These are phyloP conservation scores for Penicillium sp. DNA, from an alignment of 2,329 filamentous ascomycete genomes.

Conservation along the genomic window DNA sequence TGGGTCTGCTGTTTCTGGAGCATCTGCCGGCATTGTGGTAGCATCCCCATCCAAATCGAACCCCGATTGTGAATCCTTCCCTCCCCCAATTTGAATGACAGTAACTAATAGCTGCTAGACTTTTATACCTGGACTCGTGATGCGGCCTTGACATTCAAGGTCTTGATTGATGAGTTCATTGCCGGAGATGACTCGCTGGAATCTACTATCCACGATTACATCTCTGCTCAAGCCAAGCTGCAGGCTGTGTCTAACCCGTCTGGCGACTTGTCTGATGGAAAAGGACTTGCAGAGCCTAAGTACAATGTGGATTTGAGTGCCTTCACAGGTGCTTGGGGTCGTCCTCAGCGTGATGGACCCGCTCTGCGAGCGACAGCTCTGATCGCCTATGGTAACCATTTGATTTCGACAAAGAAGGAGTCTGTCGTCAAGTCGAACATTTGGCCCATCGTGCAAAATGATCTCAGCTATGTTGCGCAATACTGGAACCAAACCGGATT, in stretches of 20 bases:
- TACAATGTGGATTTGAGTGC: not conserved
- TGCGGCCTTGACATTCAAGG: not conserved
- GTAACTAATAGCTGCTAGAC: not conserved
- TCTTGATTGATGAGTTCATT: not conserved
- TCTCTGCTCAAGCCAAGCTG: not conserved
- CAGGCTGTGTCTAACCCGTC: not conserved
- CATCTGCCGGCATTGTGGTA: not conserved
- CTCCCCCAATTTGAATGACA: not conserved
- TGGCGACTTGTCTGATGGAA: not conserved
- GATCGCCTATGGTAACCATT: not conserved
- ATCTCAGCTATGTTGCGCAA: conserved; percentile 15
- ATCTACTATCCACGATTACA: not conserved
- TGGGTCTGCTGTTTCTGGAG: not conserved
- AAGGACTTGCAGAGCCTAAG: not conserved
- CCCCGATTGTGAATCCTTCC: not conserved
- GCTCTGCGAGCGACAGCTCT: not conserved
- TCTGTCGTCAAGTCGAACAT: not conserved
- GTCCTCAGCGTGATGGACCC: not conserved
- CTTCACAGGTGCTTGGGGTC: not conserved
- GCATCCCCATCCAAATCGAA: not conserved
- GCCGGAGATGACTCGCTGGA: not conserved
- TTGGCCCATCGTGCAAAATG: conserved; percentile 8
- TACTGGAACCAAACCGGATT: conserved; percentile 20
- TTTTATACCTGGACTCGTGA: conserved; percentile 3
- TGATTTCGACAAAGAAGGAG: not conserved